Evolutionary conservation across 257 asterid genomes (phyloP).

Genomic region (Penstemon barbatus): DNA sequence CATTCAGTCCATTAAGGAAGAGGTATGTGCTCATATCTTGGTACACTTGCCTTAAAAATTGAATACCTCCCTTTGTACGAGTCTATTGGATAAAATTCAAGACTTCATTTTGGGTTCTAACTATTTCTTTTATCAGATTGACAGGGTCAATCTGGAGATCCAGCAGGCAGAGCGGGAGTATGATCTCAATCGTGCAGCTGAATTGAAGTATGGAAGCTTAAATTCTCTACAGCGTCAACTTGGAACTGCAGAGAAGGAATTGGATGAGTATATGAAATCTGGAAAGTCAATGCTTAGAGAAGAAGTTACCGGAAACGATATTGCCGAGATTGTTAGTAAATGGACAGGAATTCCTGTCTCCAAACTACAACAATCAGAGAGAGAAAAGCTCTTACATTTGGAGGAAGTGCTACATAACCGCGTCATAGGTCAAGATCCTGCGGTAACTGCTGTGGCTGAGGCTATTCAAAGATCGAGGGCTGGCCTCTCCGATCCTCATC

Average conservation of each 20-base stretch:
- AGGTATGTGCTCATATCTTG: conserved; percentile 44
- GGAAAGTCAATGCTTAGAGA: conserved; percentile 95
- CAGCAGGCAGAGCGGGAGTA: conserved; percentile 97
- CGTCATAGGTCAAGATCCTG: conserved; percentile 88
- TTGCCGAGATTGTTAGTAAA: conserved; percentile 93
- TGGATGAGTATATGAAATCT: conserved; percentile 75
- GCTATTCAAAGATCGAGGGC: conserved; percentile 94
- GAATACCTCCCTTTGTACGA: too few relatives aligned
- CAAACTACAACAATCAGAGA: conserved; percentile 81
- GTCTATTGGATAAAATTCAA: background rate
- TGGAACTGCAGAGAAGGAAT: conserved; percentile 70
- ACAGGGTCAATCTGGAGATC: conserved; percentile 92
- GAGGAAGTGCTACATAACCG: conserved; percentile 87
- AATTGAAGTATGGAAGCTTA: conserved; percentile 83
- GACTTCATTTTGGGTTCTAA: conserved; percentile 24
- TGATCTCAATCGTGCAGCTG: conserved; percentile 97
- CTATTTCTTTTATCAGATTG: conserved; percentile 51
- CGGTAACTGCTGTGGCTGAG: conserved; percentile 91
- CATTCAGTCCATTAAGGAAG: conserved; percentile 86
- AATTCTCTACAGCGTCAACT: conserved; percentile 91
- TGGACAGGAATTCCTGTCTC: conserved; percentile 98
- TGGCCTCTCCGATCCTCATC: conserved; percentile 94
- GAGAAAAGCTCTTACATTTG: conserved; percentile 76
- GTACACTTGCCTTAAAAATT: background rate
- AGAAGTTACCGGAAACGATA: conserved; percentile 81